Conservation (phyloP, 2,329 filamentous ascomycete species). For the Aspergillus japonicus region DNA sequence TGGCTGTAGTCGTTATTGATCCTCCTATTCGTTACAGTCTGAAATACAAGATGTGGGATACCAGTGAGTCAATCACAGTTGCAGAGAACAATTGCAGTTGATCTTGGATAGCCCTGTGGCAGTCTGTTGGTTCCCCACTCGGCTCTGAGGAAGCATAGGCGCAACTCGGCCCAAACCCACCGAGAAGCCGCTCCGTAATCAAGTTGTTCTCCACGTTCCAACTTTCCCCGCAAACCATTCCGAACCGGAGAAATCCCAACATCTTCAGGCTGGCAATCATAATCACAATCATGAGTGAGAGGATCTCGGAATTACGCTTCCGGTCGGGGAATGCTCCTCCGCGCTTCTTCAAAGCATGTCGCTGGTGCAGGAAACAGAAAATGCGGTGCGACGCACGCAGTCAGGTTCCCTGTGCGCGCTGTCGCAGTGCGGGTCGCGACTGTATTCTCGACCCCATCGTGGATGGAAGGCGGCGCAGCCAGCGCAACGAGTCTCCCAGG, state of each 20-base stretch:
- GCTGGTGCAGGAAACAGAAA: slow-evolving; percentile 36
- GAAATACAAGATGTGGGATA: no score
- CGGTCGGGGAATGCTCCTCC: slow-evolving; percentile 29
- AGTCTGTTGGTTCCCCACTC: neutral
- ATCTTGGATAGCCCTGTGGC: neutral
- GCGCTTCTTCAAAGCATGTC: slow-evolving; percentile 38
- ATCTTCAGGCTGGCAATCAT: neutral
- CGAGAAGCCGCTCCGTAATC: neutral
- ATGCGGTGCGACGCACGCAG: slow-evolving; percentile 38
- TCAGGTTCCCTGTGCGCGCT: slow-evolving; percentile 37
- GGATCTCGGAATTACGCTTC: slow-evolving; percentile 3
- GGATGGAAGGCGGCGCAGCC: slow-evolving; percentile 24
- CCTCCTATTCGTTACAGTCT: no score
- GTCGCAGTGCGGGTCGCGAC: slow-evolving; percentile 32
- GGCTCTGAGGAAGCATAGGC: neutral
- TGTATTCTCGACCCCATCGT: slow-evolving; percentile 36
- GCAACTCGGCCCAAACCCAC: neutral
- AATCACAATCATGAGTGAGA: neutral
- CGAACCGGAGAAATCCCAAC: neutral
- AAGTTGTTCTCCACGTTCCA: neutral
- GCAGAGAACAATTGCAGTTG: neutral
- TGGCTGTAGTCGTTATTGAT: no score
- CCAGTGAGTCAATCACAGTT: no score
- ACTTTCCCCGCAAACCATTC: neutral
- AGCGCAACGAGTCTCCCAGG: slow-evolving; percentile 12